Evolutionary conservation across 75 land plant genomes (phyloP).

Genomic region (Selaginella tamariscina): DNA sequence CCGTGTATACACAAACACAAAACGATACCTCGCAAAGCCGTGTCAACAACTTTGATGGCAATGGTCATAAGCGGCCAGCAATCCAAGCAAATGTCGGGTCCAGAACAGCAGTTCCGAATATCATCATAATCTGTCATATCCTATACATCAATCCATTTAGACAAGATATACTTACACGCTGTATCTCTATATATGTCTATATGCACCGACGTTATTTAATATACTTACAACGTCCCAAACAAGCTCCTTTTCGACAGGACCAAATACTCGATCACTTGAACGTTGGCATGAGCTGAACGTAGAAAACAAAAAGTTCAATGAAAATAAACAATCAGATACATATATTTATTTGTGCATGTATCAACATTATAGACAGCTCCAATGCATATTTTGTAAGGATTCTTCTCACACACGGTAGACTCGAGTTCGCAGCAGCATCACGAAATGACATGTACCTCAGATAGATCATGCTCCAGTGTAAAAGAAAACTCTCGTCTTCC

Average conservation of each 20-base stretch:
- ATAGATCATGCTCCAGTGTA: constrained; percentile 74
- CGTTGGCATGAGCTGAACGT: constrained; percentile 76
- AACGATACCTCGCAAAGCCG: constrained; percentile 65
- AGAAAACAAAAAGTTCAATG: constrained; percentile 14
- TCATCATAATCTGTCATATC: constrained; percentile 99
- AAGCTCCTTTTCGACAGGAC: constrained; percentile 88
- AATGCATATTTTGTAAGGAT: constrained; percentile 88
- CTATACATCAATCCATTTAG: constrained; percentile 27
- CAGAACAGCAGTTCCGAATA: constrained; percentile 82
- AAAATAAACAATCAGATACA: constrained; percentile 10
- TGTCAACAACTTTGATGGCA: constrained; percentile 90
- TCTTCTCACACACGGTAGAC: constrained; percentile 58
- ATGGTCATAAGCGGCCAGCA: constrained; percentile 99
- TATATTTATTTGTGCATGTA: too few species aligned
- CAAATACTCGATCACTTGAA: constrained; percentile 53
- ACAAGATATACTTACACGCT: too few species aligned
- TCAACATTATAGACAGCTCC: constrained; percentile 94
- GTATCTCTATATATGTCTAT: too few species aligned
- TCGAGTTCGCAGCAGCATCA: constrained; percentile 60
- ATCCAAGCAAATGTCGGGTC: constrained; percentile 76
- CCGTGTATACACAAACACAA: not conserved
- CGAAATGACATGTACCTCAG: constrained; percentile 78
- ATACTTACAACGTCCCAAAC: constrained; percentile 91
- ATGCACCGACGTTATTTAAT: not conserved
- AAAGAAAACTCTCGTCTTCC: constrained; percentile 85